Evolutionary conservation across 495 filamentous ascomycete species (phyloP), one percentile per base, ranked within the genome.

Genomic region (Mytilinidion resinicola): DNA sequence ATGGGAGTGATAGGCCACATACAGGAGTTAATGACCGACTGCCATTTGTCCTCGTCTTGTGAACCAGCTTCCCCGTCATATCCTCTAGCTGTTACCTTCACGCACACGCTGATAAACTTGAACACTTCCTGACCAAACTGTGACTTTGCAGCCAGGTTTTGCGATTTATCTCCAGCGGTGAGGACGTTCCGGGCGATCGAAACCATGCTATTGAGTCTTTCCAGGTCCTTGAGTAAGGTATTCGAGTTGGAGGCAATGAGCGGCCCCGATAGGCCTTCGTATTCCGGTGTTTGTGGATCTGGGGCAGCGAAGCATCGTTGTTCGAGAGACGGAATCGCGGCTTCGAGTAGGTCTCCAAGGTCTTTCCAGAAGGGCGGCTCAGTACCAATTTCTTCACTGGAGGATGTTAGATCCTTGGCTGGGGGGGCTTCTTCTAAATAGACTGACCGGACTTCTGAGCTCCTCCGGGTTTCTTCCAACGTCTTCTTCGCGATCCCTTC

Each of bases 61-160:
- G 80, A 77, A 52, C 81, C 81, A 14, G 82, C 78, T 53, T 95
- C 89, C 12, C 89, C 89, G 69, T 95, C 91, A 60, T 90, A 96
- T 0, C 89, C 91, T 67, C 90, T 82, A 51, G 91, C 91, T 0
- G 91, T 93, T 0, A 96, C 89, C 52, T 88, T 81, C 33, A 95
- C 85, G 69, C 89, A 93, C 14, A 90, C 80, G 64, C 87, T 86
- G 59, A 96, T 87, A 25, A 92, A 74, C 55, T 87, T 85, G 59
- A 90, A 80, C n/a, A 96, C 82, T 66, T 89, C 81, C 64, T 89
- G 83, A 67, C 96, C 88, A 55, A 96, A 85, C 14, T 83, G 77
- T 46, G 84, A 81, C 25, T 86, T 81, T 39, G 88, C 87, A 15
- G 89, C 90, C n/a, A 93, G 77, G 62, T 96, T 88, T 68, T 96